Percentiles rank a stretch among this genome's conserved stretches.
phyloP scores from a whole-genome alignment of 208 protist genomes.

The Crithidia fasciculata region DNA sequence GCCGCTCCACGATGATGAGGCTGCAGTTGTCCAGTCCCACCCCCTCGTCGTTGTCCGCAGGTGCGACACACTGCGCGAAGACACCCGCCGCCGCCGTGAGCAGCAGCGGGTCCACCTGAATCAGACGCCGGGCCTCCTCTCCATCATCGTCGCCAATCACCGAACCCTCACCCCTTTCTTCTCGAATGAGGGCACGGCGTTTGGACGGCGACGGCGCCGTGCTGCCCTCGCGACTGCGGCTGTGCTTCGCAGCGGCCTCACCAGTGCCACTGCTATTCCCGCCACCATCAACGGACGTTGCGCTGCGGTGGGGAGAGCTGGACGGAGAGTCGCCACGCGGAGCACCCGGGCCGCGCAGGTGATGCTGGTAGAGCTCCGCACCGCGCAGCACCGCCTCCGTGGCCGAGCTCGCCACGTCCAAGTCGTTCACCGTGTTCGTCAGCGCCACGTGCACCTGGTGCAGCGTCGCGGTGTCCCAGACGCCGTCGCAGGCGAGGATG shows the following conservation, averaged over 20 bases:
- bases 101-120: conserved; percentile 51
- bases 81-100: conserved; percentile 69
- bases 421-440: conserved; percentile 69
- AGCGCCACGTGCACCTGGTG: conserved; percentile 82
- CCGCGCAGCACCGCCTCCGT: conserved; percentile 56
- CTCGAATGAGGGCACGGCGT: background rate
- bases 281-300: background rate
- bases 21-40: conserved; percentile 84
- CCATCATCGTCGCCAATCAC: conserved; percentile 18
- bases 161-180: conserved; percentile 10
- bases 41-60: conserved; percentile 74
- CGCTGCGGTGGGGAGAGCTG: conserved; percentile 7
- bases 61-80: conserved; percentile 79
- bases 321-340: background rate
- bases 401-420: conserved; percentile 58
- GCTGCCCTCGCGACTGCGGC: background rate
- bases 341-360: conserved; percentile 26
- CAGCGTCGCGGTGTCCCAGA: conserved; percentile 82
- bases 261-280: background rate
- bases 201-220: conserved; percentile 1
- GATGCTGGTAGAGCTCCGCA: conserved; percentile 42
- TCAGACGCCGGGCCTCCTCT: conserved; percentile 1
- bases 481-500: conserved; percentile 82
- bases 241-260: background rate
- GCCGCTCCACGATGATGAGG: conserved; percentile 71